Evolutionary conservation across 371 early-diverging fungal genomes (phyloP).

Genomic region (Actinomortierella wolfii): DNA sequence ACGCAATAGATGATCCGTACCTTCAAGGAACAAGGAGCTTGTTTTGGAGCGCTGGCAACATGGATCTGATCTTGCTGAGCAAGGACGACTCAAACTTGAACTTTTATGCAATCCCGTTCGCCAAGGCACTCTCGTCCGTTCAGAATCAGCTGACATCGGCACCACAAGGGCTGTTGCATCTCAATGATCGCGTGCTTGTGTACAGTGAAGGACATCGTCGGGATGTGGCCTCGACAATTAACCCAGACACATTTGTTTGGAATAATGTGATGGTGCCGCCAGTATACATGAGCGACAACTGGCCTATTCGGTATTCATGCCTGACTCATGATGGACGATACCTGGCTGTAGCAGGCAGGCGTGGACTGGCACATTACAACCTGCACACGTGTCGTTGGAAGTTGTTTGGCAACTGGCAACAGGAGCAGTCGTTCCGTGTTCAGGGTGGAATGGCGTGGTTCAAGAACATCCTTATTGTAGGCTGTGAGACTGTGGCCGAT

Average conservation of each 20-base stretch:
- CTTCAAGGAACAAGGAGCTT: conserved; percentile 58
- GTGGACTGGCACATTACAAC: conserved; percentile 82
- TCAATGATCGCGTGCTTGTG: conserved; percentile 74
- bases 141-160: conserved; percentile 70
- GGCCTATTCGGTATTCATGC: conserved; percentile 82
- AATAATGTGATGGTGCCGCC: conserved; percentile 78
- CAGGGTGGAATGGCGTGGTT: conserved; percentile 84
- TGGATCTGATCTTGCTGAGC: conserved; percentile 63
- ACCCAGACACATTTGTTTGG: conserved; percentile 79
- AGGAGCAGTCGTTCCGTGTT: conserved; percentile 78
- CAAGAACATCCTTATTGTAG: conserved; percentile 70
- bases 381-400: conserved; percentile 80
- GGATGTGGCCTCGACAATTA: conserved; percentile 67
- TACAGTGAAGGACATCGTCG: conserved; percentile 73
- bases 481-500: conserved; percentile 54
- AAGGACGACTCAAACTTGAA: conserved; percentile 46
- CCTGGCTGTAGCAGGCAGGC: conserved; percentile 81
- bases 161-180: conserved; percentile 65
- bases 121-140: conserved; percentile 63
- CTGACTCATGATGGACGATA: conserved; percentile 71
- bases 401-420: conserved; percentile 83
- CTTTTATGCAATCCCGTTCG: conserved; percentile 72
- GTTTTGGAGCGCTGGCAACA: conserved; percentile 82
- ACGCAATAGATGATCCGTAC: conserved; percentile 60
- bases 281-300: conserved; percentile 80